These are phyloP conservation scores for Dalechampia spathulata DNA, from an alignment of 441 rosid genomes.

Conservation along the genomic window DNA sequence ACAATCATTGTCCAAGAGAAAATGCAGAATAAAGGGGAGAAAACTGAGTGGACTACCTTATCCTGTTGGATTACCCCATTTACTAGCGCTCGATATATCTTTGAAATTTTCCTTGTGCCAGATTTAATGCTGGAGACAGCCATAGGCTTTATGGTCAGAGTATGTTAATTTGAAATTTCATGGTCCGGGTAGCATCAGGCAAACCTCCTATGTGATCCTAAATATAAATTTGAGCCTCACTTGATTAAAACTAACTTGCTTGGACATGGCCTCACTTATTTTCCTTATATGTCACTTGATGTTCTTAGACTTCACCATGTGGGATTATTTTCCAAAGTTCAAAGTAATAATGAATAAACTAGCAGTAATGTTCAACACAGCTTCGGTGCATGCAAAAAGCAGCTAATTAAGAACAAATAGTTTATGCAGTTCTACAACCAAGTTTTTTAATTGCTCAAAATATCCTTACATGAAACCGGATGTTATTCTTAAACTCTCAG, in stretches of 20 bases:
- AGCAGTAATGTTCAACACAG: background rate
- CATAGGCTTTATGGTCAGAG: constrained; percentile 11
- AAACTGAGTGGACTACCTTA: constrained; percentile 30
- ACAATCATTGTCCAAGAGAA: background rate
- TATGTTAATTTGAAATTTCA: background rate
- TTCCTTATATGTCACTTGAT: no score
- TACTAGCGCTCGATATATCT: constrained; percentile 76
- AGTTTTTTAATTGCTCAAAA: no score
- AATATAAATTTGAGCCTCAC: no score
- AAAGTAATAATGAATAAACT: background rate
- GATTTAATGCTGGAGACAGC: constrained; percentile 28
- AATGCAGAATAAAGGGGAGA: background rate
- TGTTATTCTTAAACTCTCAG: background rate
- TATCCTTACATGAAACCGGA: no score
- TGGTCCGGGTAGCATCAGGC: no score
- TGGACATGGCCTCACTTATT: no score
- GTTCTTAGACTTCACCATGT: no score
- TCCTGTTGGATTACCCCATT: constrained; percentile 58
- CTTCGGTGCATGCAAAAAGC: background rate
- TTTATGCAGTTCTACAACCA: background rate
- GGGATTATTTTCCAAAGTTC: no score
- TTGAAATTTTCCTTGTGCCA: constrained; percentile 49
- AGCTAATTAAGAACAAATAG: background rate
- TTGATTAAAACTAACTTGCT: no score
- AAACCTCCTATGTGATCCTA: no score